phyloP scores from a whole-genome alignment of 2,329 filamentous ascomycete genomes.

The Emergomyces pasteurianus region DNA sequence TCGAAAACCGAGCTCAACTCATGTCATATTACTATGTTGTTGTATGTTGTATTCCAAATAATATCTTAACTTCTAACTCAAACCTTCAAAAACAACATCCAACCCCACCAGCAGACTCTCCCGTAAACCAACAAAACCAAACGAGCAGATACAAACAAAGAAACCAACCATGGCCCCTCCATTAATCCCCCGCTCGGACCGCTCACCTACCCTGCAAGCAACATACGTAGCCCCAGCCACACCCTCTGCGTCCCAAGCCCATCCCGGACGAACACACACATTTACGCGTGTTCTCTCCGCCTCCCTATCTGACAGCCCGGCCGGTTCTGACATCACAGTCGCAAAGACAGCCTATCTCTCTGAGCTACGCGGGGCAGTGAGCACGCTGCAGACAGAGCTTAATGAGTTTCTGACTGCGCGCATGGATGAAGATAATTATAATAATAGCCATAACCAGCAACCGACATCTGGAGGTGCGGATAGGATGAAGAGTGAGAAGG shows the following conservation, averaged over 20 bases:
- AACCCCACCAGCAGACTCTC: neutral
- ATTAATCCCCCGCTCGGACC: slow-evolving; percentile 6
- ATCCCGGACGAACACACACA: slow-evolving; percentile 19
- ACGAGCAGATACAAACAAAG: neutral
- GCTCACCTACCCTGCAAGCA: slow-evolving; percentile 11
- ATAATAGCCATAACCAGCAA: slow-evolving; percentile 19
- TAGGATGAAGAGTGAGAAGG: slow-evolving; percentile 17
- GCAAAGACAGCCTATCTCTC: slow-evolving; percentile 44
- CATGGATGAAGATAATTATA: slow-evolving; percentile 53
- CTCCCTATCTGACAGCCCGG: slow-evolving; percentile 9
- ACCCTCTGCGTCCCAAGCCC: slow-evolving; percentile 1
- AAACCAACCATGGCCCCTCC: slow-evolving; percentile 10
- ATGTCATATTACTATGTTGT: no score
- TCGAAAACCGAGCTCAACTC: no score
- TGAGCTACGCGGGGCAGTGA: slow-evolving; percentile 38
- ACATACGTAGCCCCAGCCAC: slow-evolving; percentile 19
- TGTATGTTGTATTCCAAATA: no score
- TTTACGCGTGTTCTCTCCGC: slow-evolving; percentile 24
- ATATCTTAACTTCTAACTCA: neutral
- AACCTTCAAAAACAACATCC: neutral
- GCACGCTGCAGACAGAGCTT: slow-evolving; percentile 44
- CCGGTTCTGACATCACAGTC: slow-evolving; percentile 11
- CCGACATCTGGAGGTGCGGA: slow-evolving; percentile 14
- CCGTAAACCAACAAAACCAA: neutral
- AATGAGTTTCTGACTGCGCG: slow-evolving; percentile 49